These are phyloP conservation scores for Osmozyma mogii DNA, from an alignment of 805 yeast species.

Conservation along the genomic window DNA sequence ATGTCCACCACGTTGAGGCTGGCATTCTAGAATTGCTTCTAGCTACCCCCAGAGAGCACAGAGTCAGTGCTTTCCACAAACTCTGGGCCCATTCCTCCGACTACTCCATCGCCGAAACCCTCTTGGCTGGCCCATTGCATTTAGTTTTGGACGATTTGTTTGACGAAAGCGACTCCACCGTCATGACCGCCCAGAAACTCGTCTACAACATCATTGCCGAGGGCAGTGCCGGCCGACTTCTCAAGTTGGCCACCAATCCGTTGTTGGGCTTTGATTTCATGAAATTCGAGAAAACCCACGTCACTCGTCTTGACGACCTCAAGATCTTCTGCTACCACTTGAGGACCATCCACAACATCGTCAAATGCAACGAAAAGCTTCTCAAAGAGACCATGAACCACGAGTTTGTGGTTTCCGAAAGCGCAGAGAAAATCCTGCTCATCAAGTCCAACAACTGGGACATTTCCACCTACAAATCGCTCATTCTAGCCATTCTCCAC, in stretches of 20 bases:
- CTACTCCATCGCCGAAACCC: constrained; percentile 39
- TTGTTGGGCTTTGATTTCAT: constrained; percentile 36
- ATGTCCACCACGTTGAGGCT: constrained; percentile 59
- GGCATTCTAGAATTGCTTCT: constrained; percentile 53
- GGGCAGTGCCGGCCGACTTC: constrained; percentile 54
- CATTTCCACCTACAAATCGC: constrained; percentile 54
- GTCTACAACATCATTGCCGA: constrained; percentile 33
- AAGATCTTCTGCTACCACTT: constrained; percentile 57
- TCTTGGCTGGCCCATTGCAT: constrained; percentile 58
- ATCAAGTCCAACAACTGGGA: constrained; percentile 39
- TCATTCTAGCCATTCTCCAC: constrained; percentile 38
- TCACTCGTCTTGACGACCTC: constrained; percentile 49
- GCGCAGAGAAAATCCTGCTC: constrained; percentile 32
- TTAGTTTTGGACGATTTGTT: constrained; percentile 58
- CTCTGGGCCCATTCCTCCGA: constrained; percentile 67
- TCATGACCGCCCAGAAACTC: constrained; percentile 42
- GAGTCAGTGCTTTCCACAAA: constrained; percentile 49
- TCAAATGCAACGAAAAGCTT: constrained; percentile 36
- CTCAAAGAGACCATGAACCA: constrained; percentile 43
- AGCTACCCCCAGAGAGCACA: constrained; percentile 17
- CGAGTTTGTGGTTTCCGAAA: constrained; percentile 53
- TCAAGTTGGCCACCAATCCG: constrained; percentile 52
- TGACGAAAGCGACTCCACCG: constrained; percentile 34
- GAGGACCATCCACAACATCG: constrained; percentile 42
- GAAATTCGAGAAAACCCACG: constrained; percentile 14